phyloP scores from a whole-genome alignment of 805 yeast genomes.

The Nakazawaea ernobii region DNA sequence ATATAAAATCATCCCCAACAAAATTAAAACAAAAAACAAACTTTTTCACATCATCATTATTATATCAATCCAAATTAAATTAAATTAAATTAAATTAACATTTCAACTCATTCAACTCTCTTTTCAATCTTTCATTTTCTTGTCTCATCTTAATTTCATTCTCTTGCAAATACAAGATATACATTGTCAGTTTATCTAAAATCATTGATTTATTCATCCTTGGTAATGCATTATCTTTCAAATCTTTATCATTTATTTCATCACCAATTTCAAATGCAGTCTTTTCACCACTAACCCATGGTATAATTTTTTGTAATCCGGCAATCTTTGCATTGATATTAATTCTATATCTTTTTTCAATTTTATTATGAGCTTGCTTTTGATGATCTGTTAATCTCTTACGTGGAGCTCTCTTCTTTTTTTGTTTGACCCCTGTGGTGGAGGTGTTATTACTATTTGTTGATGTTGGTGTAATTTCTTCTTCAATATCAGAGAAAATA shows the following conservation, averaged over 20 bases:
- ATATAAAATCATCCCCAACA: neutral
- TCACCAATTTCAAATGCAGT: constrained; percentile 51
- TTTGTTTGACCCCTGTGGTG: constrained; percentile 19
- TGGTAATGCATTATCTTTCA: constrained; percentile 17
- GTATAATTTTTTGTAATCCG: constrained; percentile 58
- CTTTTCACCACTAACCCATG: constrained; percentile 58
- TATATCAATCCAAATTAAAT: neutral
- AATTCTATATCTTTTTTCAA: constrained; percentile 65
- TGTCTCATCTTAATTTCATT: constrained; percentile 30
- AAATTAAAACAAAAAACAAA: neutral
- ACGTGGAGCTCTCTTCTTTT: constrained; percentile 44
- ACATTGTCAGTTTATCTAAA: constrained; percentile 62
- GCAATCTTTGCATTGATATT: constrained; percentile 70
- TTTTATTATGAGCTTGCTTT: constrained; percentile 67
- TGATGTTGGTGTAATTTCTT: neutral
- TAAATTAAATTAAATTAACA: neutral
- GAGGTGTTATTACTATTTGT: neutral
- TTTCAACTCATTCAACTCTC: constrained; percentile 2
- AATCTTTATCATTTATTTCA: constrained; percentile 11
- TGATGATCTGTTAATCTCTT: constrained; percentile 53
- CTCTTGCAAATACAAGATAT: constrained; percentile 47
- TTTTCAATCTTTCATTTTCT: constrained; percentile 8
- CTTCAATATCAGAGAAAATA: constrained; percentile 8
- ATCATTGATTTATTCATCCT: constrained; percentile 62
- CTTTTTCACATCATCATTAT: neutral